Conservation (phyloP, 345 rosid genomes). For the Gossypium arboreum region DNA sequence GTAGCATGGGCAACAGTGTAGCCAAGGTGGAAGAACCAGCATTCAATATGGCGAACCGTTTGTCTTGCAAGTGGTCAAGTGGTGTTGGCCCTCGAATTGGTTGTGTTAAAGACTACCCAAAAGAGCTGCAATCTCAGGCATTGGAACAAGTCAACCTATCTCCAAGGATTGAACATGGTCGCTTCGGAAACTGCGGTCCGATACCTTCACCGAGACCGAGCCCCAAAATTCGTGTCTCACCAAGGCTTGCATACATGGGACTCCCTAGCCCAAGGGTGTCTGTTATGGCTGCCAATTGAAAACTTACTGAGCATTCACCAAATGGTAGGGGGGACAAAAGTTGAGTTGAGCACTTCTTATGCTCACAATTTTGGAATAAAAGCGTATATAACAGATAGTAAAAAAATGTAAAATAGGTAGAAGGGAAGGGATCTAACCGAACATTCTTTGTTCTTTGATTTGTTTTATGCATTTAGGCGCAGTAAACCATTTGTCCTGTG, state of each 20-base stretch:
- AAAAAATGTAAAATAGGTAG: neutral
- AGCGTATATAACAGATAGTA: neutral
- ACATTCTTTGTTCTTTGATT: constrained; percentile 14
- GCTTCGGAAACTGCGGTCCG: neutral
- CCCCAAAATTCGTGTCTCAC: neutral
- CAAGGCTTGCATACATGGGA: neutral
- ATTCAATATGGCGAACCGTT: neutral
- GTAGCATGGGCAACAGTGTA: neutral
- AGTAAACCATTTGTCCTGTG: too few species aligned
- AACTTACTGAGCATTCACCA: neutral
- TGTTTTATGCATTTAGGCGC: neutral
- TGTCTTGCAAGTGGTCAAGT: neutral
- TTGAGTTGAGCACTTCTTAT: constrained; percentile 14
- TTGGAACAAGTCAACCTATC: neutral
- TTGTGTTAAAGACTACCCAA: neutral
- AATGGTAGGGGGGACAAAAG: neutral
- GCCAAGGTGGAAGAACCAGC: neutral
- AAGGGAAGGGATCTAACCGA: neutral
- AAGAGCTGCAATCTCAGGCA: neutral
- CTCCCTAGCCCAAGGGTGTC: neutral
- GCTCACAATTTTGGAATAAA: neutral
- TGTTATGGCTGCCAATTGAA: neutral
- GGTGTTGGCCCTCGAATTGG: neutral
- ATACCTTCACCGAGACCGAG: neutral
- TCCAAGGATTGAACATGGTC: neutral